phyloP scores from a whole-genome alignment of 2,329 filamentous ascomycete species.

The Aspergillus intermedius region DNA sequence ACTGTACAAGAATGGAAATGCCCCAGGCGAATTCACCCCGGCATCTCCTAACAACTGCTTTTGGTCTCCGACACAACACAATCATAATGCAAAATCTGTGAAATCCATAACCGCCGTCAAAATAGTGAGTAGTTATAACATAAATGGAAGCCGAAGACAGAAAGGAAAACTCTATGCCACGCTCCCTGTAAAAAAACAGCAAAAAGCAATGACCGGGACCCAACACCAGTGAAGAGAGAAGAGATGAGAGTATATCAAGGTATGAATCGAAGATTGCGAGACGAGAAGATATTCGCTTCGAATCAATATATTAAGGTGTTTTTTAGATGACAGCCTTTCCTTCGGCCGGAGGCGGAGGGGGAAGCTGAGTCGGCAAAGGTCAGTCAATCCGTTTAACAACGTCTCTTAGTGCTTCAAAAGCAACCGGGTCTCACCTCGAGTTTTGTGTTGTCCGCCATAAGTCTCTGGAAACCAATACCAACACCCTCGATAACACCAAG shows the following conservation, averaged over 20 bases:
- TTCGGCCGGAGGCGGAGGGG: conserved; percentile 29
- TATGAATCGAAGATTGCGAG: conserved; percentile 8
- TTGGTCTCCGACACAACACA: conserved; percentile 11
- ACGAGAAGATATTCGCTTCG: conserved; percentile 1
- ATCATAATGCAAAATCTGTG: conserved; percentile 20
- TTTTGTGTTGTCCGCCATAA: conserved; percentile 85
- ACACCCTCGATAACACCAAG: conserved; percentile 96
- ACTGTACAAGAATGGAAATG: conserved; percentile 28
- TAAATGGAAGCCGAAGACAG: conserved; percentile 21
- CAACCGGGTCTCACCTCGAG: conserved; percentile 56
- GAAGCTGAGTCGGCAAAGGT: conserved; percentile 19
- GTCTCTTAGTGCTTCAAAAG: background rate
- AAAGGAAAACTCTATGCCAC: conserved; percentile 29
- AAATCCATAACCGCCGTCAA: conserved; percentile 20
- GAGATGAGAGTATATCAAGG: conserved; percentile 16
- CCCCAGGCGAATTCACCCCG: conserved; percentile 5
- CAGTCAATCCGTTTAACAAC: background rate
- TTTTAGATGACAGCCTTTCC: conserved; percentile 33
- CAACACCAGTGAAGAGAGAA: conserved; percentile 37
- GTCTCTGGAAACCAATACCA: conserved; percentile 88
- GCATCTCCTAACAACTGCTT: conserved; percentile 9
- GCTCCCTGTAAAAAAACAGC: conserved; percentile 16
- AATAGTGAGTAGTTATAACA: conserved; percentile 18
- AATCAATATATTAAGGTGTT: conserved; percentile 7
- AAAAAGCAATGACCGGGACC: conserved; percentile 26